A percentile compares a stretch with the other conserved stretches of the same genome.
Evolutionary conservation across 1,284 basidiomycete genomes (phyloP).

Genomic region (Ceraceosorus guamensis): DNA sequence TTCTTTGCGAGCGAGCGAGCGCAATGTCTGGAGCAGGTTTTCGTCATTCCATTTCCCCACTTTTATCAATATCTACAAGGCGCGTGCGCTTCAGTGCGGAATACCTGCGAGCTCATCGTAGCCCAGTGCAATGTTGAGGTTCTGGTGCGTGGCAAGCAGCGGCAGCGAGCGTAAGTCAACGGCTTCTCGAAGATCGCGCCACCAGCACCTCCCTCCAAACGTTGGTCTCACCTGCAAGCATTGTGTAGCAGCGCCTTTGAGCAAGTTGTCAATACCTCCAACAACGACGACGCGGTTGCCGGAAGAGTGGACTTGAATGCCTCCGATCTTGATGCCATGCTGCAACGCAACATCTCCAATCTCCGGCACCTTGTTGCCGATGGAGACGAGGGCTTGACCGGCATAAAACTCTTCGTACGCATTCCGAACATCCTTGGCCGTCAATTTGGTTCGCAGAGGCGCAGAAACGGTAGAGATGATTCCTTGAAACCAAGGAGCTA

Average conservation of each 20-base stretch:
- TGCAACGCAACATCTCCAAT: conserved; percentile 67
- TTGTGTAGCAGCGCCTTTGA: conserved; percentile 97
- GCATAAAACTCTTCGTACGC: conserved; percentile 74
- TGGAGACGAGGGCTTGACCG: conserved; percentile 58
- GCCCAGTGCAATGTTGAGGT: conserved; percentile 87
- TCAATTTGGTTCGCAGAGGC: conserved; percentile 62
- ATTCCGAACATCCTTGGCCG: conserved; percentile 64
- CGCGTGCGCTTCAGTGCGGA: conserved; percentile 22
- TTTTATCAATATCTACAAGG: too few species aligned
- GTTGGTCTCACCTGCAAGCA: conserved; percentile 69
- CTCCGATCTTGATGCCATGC: conserved; percentile 85
- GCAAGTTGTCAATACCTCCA: conserved; percentile 69
- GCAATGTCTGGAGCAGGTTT: too few species aligned
- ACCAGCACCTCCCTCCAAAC: too few species aligned
- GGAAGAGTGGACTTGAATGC: conserved; percentile 83
- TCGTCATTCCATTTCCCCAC: too few species aligned
- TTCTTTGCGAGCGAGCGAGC: too few species aligned
- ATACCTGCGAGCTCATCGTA: conserved; percentile 86
- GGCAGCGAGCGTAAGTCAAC: neutral
- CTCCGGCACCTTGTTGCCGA: conserved; percentile 66
- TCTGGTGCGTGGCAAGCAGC: conserved; percentile 54
- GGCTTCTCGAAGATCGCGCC: too few species aligned
- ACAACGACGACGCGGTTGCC: conserved; percentile 86
- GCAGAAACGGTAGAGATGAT: conserved; percentile 81
- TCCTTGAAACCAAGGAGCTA: conserved; percentile 92